A percentile compares a stretch with the other conserved stretches of the same genome.
These are phyloP conservation scores for Aegilops sharonensis DNA, from an alignment of 176 grass and related monocot species.

Conservation along the genomic window DNA sequence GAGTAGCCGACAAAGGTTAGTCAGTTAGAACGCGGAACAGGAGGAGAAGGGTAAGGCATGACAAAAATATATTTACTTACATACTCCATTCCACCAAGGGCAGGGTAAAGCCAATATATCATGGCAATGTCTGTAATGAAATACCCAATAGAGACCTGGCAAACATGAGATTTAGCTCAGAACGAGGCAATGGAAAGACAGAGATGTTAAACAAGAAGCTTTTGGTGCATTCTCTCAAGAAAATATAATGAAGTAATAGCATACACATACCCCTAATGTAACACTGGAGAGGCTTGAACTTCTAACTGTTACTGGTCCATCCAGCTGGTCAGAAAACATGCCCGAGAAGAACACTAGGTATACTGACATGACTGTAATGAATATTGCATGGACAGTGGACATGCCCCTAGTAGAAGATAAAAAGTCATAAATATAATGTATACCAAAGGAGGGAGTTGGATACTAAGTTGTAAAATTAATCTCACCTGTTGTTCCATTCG, in stretches of 20 bases:
- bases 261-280: conserved; percentile 78
- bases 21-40: neutral
- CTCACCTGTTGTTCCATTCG: conserved; percentile 96
- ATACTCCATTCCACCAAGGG: conserved; percentile 92
- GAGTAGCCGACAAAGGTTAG: neutral
- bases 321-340: conserved; percentile 76
- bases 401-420: conserved; percentile 65
- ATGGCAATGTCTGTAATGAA: conserved; percentile 84
- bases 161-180: conserved; percentile 36
- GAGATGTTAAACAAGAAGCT: neutral
- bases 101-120: conserved; percentile 97
- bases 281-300: conserved; percentile 78
- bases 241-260: neutral
- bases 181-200: neutral
- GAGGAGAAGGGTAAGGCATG: neutral
- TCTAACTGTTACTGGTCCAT: conserved; percentile 71
- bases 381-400: conserved; percentile 91
- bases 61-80: conserved; percentile 48
- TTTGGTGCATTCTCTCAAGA: neutral
- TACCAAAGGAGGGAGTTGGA: neutral
- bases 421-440: conserved; percentile 5
- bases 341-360: conserved; percentile 91
- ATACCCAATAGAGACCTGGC: conserved; percentile 85
- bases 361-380: conserved; percentile 73
- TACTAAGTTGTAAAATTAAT: conserved; percentile 2